These are phyloP conservation scores for Phytopythium delawarense DNA, from an alignment of 352 stramenopile genomes.

Conservation along the genomic window DNA sequence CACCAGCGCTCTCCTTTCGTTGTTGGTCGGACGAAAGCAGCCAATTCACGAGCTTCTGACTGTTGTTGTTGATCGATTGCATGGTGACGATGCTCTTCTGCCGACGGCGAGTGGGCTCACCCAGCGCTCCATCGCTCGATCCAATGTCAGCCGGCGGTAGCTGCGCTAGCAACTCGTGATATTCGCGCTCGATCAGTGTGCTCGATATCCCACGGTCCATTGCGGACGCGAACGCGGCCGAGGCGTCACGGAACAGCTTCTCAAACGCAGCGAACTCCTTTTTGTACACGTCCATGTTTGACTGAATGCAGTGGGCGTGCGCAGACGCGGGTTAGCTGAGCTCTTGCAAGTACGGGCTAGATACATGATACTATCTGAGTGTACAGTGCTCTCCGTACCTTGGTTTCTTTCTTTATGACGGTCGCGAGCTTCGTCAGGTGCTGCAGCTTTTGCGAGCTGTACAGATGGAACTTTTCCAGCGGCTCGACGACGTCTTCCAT, in stretches of 20 bases:
- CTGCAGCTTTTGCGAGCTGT: slow-evolving; percentile 51
- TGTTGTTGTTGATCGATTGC: slow-evolving; percentile 47
- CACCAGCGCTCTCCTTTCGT: slow-evolving; percentile 62
- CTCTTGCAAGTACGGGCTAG: not conserved
- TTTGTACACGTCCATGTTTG: slow-evolving; percentile 67
- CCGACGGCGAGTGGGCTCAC: not conserved
- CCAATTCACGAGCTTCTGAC: slow-evolving; percentile 79
- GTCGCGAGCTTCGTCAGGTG: slow-evolving; percentile 50
- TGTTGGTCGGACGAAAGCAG: slow-evolving; percentile 60
- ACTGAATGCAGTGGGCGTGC: slow-evolving; percentile 8
- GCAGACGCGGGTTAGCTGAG: not conserved
- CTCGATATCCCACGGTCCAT: slow-evolving; percentile 79
- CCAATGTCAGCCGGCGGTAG: slow-evolving; percentile 18
- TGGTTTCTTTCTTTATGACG: slow-evolving; percentile 75
- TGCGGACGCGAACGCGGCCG: slow-evolving; percentile 47
- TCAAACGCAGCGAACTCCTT: slow-evolving; percentile 69
- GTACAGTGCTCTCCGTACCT: slow-evolving; percentile 19
- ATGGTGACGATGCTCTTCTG: slow-evolving; percentile 7
- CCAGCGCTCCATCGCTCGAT: not conserved
- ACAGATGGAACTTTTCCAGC: slow-evolving; percentile 54
- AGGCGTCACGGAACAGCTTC: slow-evolving; percentile 67
- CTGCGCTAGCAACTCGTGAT: slow-evolving; percentile 41
- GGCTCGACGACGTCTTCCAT: slow-evolving; percentile 75
- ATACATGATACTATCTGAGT: not conserved
- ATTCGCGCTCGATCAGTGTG: slow-evolving; percentile 64